A percentile compares a stretch with the other conserved stretches of the same genome.
Conservation (phyloP, 2,329 filamentous ascomycete species). For the Penicillium griseofulvum region DNA sequence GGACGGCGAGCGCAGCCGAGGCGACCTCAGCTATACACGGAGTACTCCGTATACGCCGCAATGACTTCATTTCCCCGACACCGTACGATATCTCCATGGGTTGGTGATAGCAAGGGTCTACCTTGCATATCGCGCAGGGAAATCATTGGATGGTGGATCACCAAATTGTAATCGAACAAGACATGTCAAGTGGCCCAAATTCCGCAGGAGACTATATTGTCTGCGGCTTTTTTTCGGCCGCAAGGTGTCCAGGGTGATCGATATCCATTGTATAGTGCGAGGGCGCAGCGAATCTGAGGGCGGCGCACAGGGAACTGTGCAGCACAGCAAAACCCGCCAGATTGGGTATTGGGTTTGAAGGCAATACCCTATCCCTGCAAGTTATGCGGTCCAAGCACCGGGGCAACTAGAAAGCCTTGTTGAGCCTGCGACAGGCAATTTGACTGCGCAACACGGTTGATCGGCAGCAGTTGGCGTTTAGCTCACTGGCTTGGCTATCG, state of each 20-base stretch:
- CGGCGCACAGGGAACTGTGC: slow-evolving; percentile 11
- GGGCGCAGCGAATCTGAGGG: slow-evolving; percentile 14
- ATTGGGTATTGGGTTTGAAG: slow-evolving; percentile 16
- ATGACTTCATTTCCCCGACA: neutral
- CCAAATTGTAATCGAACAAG: neutral
- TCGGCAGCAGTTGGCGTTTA: slow-evolving; percentile 16
- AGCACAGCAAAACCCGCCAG: slow-evolving; percentile 15
- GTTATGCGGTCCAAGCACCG: slow-evolving; percentile 11
- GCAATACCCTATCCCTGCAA: slow-evolving; percentile 10
- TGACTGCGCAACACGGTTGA: slow-evolving; percentile 11
- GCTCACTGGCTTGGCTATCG: slow-evolving; percentile 9
- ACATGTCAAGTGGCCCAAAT: neutral
- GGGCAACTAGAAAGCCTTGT: neutral
- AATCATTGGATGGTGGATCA: slow-evolving; percentile 8
- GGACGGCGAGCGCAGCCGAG: neutral
- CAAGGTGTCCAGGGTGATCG: slow-evolving; percentile 1
- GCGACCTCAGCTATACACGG: neutral
- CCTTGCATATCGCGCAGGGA: slow-evolving; percentile 19
- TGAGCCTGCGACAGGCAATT: neutral
- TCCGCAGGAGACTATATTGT: neutral
- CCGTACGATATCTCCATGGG: neutral
- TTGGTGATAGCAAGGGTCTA: slow-evolving; percentile 19
- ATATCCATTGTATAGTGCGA: slow-evolving; percentile 8
- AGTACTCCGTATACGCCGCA: neutral
- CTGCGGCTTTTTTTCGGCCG: slow-evolving; percentile 1